Evolutionary conservation across 139 green algal genomes (phyloP).

Genomic region (Deuterostichococcus epilithicus): DNA sequence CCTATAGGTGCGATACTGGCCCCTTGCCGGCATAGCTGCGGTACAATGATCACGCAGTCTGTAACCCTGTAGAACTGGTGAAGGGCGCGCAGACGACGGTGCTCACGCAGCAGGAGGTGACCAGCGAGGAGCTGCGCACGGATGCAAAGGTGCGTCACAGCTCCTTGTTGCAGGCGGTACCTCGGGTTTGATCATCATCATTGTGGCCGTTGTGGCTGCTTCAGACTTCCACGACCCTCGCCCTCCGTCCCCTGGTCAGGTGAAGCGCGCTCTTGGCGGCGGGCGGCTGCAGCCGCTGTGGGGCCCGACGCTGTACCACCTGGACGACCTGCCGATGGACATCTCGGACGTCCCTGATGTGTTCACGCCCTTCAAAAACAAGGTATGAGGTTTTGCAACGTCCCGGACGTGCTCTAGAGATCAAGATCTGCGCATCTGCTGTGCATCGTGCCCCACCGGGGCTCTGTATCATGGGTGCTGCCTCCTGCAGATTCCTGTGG

Average conservation of each 20-base stretch:
- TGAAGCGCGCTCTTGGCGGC: constrained; percentile 7
- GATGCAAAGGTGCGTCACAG: constrained; percentile 42
- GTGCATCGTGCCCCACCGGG: too few relatives aligned
- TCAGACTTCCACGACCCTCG: not conserved
- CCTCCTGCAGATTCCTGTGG: too few relatives aligned
- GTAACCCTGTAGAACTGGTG: constrained; percentile 5
- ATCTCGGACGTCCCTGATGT: constrained; percentile 67
- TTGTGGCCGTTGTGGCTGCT: not conserved
- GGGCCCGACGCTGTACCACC: constrained; percentile 83
- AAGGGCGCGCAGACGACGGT: constrained; percentile 33
- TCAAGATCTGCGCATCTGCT: too few relatives aligned
- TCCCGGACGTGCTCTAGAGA: constrained; percentile 13
- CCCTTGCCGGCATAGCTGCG: too few relatives aligned
- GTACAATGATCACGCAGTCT: too few relatives aligned
- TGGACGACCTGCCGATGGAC: constrained; percentile 88
- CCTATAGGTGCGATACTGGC: too few relatives aligned
- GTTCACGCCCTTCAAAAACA: constrained; percentile 91
- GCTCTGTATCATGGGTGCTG: too few relatives aligned
- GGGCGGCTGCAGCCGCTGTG: constrained; percentile 58
- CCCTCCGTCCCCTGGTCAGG: not conserved
- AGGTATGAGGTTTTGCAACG: too few relatives aligned
- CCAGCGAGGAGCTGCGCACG: constrained; percentile 65
- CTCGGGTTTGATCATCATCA: not conserved
- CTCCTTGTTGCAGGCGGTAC: not conserved
- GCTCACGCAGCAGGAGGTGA: constrained; percentile 69